phyloP scores from a whole-genome alignment of 495 filamentous ascomycete species.

The Penicillium herquei region DNA sequence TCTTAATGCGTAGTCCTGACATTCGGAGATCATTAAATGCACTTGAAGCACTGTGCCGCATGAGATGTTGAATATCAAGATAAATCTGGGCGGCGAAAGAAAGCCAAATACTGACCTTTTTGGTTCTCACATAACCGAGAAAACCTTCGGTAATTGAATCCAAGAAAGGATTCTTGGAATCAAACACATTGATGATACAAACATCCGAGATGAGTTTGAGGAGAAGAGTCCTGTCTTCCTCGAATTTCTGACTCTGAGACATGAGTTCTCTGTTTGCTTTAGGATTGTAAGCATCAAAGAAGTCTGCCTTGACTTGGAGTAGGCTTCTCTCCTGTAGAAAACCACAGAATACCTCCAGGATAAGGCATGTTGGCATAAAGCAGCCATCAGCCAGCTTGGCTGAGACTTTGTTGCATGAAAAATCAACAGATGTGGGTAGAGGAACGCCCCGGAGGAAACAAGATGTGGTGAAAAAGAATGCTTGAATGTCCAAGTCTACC shows the following conservation, averaged over 20 bases:
- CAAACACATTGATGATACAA: too few relatives aligned
- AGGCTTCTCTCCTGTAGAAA: constrained; percentile 25
- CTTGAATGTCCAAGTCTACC: constrained; percentile 12
- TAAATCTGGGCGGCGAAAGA: constrained; percentile 31
- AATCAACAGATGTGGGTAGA: constrained; percentile 20
- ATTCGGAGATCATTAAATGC: constrained; percentile 31
- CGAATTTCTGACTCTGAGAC: constrained; percentile 28
- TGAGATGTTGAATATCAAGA: constrained; percentile 34
- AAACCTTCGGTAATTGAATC: constrained; percentile 33
- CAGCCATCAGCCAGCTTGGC: too few relatives aligned
- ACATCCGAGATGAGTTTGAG: constrained; percentile 29
- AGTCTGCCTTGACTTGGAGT: constrained; percentile 30
- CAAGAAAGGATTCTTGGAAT: too few relatives aligned
- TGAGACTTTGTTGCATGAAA: too few relatives aligned
- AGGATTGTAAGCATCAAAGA: constrained; percentile 30
- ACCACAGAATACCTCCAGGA: constrained; percentile 24
- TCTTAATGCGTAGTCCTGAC: constrained; percentile 29
- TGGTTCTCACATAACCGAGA: constrained; percentile 22
- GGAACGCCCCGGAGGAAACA: constrained; percentile 15
- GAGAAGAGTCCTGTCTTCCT: constrained; percentile 33
- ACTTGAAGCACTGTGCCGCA: constrained; percentile 21
- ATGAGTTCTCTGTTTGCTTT: constrained; percentile 24
- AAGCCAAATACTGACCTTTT: constrained; percentile 29
- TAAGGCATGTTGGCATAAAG: too few relatives aligned
- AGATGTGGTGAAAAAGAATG: constrained; percentile 16